These are phyloP conservation scores for Codiaeum variegatum DNA, from an alignment of 441 rosid genomes.

Conservation along the genomic window DNA sequence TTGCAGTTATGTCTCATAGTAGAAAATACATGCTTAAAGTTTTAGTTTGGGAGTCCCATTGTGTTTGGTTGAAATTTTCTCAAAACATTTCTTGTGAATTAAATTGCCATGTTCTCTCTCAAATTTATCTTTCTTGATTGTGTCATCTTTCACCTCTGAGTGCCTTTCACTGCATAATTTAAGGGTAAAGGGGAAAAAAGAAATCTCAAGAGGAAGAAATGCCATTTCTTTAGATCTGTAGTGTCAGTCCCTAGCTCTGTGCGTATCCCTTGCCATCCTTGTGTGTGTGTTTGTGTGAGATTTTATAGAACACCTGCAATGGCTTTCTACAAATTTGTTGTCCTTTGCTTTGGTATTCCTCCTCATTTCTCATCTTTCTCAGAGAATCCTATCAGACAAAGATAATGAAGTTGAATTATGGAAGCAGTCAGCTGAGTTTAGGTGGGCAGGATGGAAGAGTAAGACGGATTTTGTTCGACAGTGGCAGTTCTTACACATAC, in stretches of 20 bases:
- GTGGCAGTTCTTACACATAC: slow-evolving; percentile 92
- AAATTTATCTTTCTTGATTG: neutral
- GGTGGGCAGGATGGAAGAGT: slow-evolving; percentile 36
- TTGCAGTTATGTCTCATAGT: neutral
- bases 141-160: neutral
- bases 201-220: neutral
- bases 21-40: neutral
- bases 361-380: slow-evolving; percentile 21
- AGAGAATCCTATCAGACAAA: slow-evolving; percentile 59
- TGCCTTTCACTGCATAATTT: neutral
- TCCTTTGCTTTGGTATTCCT: neutral
- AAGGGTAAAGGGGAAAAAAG: neutral
- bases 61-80: neutral
- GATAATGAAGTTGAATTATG: slow-evolving; percentile 60
- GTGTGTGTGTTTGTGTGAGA: neutral
- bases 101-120: neutral
- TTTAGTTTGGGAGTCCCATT: neutral
- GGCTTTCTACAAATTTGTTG: slow-evolving; percentile 1
- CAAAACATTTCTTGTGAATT: neutral
- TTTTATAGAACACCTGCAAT: neutral
- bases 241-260: neutral
- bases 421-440: slow-evolving; percentile 48
- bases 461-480: slow-evolving; percentile 59
- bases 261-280: neutral
- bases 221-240: neutral